phyloP scores from a whole-genome alignment of 2,329 filamentous ascomycete genomes.

The Aspergillus novoparasiticus region DNA sequence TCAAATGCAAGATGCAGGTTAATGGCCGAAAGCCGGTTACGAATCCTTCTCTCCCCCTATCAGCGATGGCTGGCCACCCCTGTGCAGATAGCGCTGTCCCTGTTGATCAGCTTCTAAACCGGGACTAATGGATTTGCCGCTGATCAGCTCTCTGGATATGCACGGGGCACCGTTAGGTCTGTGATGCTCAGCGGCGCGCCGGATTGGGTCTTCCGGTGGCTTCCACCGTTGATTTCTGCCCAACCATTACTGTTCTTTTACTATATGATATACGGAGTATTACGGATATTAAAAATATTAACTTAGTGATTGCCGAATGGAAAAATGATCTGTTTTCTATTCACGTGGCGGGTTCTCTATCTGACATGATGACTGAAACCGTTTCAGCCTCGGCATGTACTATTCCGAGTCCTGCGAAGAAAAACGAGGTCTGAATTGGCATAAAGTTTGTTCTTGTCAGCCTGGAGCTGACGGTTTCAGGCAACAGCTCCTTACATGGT shows the following conservation, averaged over 20 bases:
- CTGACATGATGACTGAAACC: background rate
- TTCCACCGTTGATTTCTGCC: background rate
- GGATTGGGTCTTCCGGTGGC: background rate
- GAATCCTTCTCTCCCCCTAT: constrained; percentile 4
- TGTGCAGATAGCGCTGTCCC: constrained; percentile 6
- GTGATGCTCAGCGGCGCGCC: background rate
- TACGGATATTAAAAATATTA: background rate
- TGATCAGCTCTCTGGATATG: background rate
- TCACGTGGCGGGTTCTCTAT: background rate
- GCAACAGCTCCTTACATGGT: constrained; percentile 12
- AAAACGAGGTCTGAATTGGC: background rate
- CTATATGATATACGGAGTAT: background rate
- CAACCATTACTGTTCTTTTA: background rate
- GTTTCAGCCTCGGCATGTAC: background rate
- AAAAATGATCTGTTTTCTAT: background rate
- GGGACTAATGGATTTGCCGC: background rate
- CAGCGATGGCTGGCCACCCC: background rate
- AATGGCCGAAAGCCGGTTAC: constrained; percentile 5
- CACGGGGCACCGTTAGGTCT: background rate
- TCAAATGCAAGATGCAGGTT: constrained; percentile 3
- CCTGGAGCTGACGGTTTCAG: constrained; percentile 3
- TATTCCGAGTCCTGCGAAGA: no score
- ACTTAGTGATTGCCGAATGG: background rate
- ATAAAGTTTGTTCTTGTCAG: background rate
- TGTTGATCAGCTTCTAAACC: constrained; percentile 11